phyloP scores from a whole-genome alignment of 495 filamentous ascomycete genomes.

The Aspergillus leporis region DNA sequence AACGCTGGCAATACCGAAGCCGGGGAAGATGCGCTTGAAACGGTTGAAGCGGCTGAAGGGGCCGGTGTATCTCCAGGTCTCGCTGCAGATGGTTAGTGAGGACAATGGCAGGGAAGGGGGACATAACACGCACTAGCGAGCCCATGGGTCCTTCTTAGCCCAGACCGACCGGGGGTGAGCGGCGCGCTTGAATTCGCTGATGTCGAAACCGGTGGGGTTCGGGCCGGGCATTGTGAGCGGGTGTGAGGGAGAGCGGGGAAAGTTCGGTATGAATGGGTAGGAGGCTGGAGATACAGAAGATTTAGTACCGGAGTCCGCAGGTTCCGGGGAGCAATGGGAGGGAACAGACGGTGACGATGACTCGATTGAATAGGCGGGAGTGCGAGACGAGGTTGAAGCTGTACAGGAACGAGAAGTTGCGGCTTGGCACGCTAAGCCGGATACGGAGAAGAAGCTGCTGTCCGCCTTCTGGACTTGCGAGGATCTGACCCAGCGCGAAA shows the following conservation, averaged over 20 bases:
- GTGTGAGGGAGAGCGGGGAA: constrained; percentile 7
- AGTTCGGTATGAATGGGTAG: constrained; percentile 8
- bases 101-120: neutral
- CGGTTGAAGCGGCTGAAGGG: constrained; percentile 86
- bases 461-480: constrained; percentile 20
- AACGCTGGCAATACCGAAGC: constrained; percentile 85
- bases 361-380: constrained; percentile 8
- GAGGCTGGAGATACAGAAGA: neutral
- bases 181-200: constrained; percentile 67
- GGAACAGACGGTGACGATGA: neutral
- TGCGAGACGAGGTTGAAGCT: constrained; percentile 25
- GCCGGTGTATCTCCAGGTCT: constrained; percentile 92
- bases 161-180: constrained; percentile 57
- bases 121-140: constrained; percentile 57
- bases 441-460: constrained; percentile 22
- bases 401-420: constrained; percentile 15
- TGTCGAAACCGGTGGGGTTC: constrained; percentile 85
- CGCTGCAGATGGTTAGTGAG: constrained; percentile 53
- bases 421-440: constrained; percentile 35
- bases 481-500: constrained; percentile 16
- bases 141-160: constrained; percentile 82
- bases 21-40: constrained; percentile 82
- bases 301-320: constrained; percentile 13
- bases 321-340: constrained; percentile 17
- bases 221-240: constrained; percentile 47